Percentiles rank a stretch among this genome's conserved stretches.
phyloP scores from a whole-genome alignment of 441 rosid species.

The Jatropha multifida region DNA sequence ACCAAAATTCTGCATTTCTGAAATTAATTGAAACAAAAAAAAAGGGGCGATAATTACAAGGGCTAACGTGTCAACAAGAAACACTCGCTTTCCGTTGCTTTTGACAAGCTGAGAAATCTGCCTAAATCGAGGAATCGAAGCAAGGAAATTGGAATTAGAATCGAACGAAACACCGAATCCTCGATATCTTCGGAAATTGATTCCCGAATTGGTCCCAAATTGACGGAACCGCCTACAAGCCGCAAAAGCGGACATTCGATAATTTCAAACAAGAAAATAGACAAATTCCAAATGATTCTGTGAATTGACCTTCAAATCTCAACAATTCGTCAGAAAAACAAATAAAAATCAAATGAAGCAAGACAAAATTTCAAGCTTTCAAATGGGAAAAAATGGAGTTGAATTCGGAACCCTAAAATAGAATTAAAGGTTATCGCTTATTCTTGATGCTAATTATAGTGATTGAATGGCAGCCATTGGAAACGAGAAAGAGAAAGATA shows the following conservation, averaged over 20 bases:
- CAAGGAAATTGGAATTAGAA: constrained; percentile 16
- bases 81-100: constrained; percentile 56
- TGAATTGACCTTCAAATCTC: neutral
- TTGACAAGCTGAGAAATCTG: constrained; percentile 60
- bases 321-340: neutral
- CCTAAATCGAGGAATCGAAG: constrained; percentile 31
- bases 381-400: neutral
- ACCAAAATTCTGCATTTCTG: neutral
- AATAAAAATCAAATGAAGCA: neutral
- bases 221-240: constrained; percentile 48
- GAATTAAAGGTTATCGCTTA: neutral
- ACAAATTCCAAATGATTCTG: neutral
- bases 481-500: neutral
- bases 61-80: constrained; percentile 87
- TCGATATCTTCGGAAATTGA: constrained; percentile 31
- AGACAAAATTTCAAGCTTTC: neutral
- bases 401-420: constrained; percentile 6
- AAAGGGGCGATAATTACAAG: constrained; percentile 40
- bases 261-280: neutral
- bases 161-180: constrained; percentile 26
- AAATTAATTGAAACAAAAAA: neutral
- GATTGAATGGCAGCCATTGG: neutral
- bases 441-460: neutral
- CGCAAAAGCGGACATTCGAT: constrained; percentile 48
- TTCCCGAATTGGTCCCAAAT: constrained; percentile 36